A percentile compares a stretch with the other conserved stretches of the same genome.
These are phyloP conservation scores for Alternaria sp. DNA, from an alignment of 2,329 filamentous ascomycete genomes.

Conservation along the genomic window DNA sequence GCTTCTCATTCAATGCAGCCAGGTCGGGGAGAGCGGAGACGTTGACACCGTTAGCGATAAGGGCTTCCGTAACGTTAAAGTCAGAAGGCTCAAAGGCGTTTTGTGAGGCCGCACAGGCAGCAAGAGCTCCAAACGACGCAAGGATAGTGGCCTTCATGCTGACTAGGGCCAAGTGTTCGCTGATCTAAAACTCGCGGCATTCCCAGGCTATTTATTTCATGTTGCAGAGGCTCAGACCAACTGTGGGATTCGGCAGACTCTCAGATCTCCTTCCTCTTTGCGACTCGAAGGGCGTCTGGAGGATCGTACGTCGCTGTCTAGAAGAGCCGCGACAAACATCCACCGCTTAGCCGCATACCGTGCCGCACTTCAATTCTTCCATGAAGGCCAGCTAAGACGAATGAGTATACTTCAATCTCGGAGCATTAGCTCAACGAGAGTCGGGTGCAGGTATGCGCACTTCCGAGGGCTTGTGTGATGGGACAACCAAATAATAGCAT, in stretches of 20 bases:
- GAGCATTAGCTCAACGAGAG: neutral
- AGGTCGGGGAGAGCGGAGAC: constrained; percentile 20
- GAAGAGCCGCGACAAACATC: neutral
- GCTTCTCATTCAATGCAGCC: constrained; percentile 4
- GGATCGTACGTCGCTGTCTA: neutral
- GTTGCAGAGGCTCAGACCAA: neutral
- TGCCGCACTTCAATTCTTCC: constrained; percentile 1
- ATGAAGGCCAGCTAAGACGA: neutral
- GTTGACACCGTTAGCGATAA: constrained; percentile 24
- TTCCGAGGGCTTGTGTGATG: neutral
- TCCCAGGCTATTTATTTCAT: neutral
- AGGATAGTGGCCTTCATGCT: neutral
- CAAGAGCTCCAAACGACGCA: neutral
- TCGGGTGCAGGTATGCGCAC: constrained; percentile 7
- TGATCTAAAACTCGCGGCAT: neutral
- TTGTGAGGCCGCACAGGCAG: constrained; percentile 3
- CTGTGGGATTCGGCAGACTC: neutral
- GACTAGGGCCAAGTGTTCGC: neutral
- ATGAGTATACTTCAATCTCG: constrained; percentile 2
- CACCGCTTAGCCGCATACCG: constrained; percentile 6
- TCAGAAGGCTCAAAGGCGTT: constrained; percentile 14
- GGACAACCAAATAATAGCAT: neutral
- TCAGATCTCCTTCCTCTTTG: neutral
- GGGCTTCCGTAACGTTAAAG: constrained; percentile 24
- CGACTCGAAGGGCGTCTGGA: neutral